A percentile compares a stretch with the other conserved stretches of the same genome.
phyloP scores from a whole-genome alignment of 2,329 filamentous ascomycete genomes.

The Davidsoniella australis region DNA sequence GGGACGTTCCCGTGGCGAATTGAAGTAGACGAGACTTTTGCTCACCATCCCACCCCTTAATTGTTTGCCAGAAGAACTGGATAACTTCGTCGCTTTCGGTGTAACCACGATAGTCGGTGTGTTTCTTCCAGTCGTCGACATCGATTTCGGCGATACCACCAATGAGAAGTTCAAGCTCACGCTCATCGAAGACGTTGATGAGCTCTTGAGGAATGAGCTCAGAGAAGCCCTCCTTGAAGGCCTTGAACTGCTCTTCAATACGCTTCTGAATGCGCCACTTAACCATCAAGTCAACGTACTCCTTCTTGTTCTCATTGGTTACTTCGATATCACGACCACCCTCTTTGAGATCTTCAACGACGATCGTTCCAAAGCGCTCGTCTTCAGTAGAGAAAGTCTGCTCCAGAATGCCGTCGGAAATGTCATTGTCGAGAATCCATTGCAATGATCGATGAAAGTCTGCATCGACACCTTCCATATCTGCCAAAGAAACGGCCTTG shows the following conservation, averaged over 20 bases:
- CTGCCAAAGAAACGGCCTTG: constrained; percentile 77
- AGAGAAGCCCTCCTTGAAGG: constrained; percentile 93
- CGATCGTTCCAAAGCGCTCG: constrained; percentile 87
- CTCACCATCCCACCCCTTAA: constrained; percentile 92
- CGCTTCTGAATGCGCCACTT: constrained; percentile 99
- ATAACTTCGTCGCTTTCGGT: constrained; percentile 96
- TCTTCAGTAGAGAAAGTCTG: constrained; percentile 95
- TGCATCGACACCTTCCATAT: constrained; percentile 98
- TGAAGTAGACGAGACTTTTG: constrained; percentile 93
- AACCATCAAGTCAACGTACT: constrained; percentile 96
- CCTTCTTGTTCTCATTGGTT: constrained; percentile 96
- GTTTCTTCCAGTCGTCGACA: constrained; percentile 99
- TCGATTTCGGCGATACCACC: constrained; percentile 99
- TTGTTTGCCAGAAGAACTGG: constrained; percentile 97
- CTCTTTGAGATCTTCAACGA: constrained; percentile 85
- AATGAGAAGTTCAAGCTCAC: constrained; percentile 88
- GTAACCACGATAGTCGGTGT: constrained; percentile 97
- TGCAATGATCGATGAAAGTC: constrained; percentile 93
- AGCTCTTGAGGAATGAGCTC: constrained; percentile 92
- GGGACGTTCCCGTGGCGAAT: constrained; percentile 91
- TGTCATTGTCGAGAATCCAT: constrained; percentile 97
- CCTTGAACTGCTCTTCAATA: constrained; percentile 94
- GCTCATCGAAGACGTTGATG: constrained; percentile 96
- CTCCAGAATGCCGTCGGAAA: constrained; percentile 78
- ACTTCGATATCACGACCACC: constrained; percentile 83